Conservation (phyloP, 345 rosid species). For the Sapria himalayana region DNA sequence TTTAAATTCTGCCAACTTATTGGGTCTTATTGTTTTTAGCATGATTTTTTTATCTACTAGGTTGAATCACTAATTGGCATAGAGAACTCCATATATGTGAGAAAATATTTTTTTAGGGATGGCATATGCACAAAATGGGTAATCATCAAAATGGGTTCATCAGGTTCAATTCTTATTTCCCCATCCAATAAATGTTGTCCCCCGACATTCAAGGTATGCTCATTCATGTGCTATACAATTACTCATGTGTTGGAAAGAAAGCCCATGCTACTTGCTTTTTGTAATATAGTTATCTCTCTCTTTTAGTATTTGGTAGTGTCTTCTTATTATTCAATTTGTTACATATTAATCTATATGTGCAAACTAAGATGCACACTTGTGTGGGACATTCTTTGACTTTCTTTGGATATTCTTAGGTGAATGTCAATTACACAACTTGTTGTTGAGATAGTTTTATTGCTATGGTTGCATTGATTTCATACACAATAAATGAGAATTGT, state of each 20-base stretch:
- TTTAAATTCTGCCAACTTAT: too few relatives aligned
- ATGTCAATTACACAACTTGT: slow-evolving; percentile 74
- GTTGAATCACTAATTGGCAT: slow-evolving; percentile 78
- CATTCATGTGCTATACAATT: too few relatives aligned
- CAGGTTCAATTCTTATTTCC: slow-evolving; percentile 64
- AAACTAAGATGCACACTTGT: too few relatives aligned
- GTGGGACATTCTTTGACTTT: too few relatives aligned
- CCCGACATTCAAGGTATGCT: slow-evolving; percentile 91
- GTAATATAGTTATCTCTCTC: too few relatives aligned
- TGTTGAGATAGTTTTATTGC: slow-evolving; percentile 98
- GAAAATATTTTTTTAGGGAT: slow-evolving; percentile 50
- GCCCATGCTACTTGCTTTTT: too few relatives aligned
- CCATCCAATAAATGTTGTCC: slow-evolving; percentile 58
- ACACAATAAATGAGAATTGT: slow-evolving; percentile 48
- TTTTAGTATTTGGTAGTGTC: too few relatives aligned
- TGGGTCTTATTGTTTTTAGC: too few relatives aligned
- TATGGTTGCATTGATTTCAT: slow-evolving; percentile 69
- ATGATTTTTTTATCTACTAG: too few relatives aligned
- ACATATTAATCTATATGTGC: too few relatives aligned
- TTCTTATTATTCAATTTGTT: too few relatives aligned
- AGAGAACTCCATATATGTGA: slow-evolving; percentile 49
- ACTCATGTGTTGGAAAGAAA: too few relatives aligned
- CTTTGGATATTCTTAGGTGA: slow-evolving; percentile 26
- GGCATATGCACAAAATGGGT: slow-evolving; percentile 78
- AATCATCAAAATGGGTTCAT: slow-evolving; percentile 77